Percentiles rank a stretch among this genome's conserved stretches.
Conservation (phyloP, 306 rosid genomes). For the Casuarina glauca region DNA sequence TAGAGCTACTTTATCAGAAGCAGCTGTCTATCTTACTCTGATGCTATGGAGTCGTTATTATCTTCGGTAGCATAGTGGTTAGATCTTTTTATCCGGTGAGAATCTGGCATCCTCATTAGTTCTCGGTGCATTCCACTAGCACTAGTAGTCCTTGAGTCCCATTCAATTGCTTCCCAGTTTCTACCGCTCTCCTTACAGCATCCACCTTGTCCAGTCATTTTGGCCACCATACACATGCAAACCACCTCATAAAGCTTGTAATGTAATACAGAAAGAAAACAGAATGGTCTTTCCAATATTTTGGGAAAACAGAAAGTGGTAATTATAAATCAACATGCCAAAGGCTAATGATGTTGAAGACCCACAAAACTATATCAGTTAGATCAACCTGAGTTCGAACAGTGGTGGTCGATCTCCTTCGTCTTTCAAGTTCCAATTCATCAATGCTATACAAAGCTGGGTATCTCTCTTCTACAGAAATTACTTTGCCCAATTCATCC, state of each 20-base stretch:
- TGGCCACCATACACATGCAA: conserved; percentile 11
- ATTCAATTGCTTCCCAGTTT: conserved; percentile 54
- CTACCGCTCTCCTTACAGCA: conserved; percentile 60
- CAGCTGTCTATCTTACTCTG: conserved; percentile 91
- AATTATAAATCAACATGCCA: too few species aligned
- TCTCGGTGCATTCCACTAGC: conserved; percentile 72
- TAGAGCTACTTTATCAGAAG: conserved; percentile 81
- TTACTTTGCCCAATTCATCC: conserved; percentile 92
- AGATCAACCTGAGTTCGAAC: conserved; percentile 64
- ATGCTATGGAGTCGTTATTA: conserved; percentile 74
- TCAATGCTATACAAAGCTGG: conserved; percentile 90
- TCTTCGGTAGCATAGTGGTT: conserved; percentile 52
- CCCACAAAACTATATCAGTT: too few species aligned
- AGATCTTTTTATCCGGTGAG: conserved; percentile 53
- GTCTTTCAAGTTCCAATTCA: conserved; percentile 77
- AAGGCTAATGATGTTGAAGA: too few species aligned
- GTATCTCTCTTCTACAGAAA: conserved; percentile 87
- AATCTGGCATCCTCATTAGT: conserved; percentile 80
- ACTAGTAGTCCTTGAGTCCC: conserved; percentile 37
- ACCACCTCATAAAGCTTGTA: conserved; percentile 13
- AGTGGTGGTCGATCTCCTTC: conserved; percentile 87
- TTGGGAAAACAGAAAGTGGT: too few species aligned
- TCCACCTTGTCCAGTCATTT: conserved; percentile 55
- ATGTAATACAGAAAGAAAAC: background rate
- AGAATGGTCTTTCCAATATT: conserved; percentile 4